Evolutionary conservation across 495 filamentous ascomycete species (phyloP), one percentile per base, ranked within the genome.

Genomic region (Talaromyces liani): DNA sequence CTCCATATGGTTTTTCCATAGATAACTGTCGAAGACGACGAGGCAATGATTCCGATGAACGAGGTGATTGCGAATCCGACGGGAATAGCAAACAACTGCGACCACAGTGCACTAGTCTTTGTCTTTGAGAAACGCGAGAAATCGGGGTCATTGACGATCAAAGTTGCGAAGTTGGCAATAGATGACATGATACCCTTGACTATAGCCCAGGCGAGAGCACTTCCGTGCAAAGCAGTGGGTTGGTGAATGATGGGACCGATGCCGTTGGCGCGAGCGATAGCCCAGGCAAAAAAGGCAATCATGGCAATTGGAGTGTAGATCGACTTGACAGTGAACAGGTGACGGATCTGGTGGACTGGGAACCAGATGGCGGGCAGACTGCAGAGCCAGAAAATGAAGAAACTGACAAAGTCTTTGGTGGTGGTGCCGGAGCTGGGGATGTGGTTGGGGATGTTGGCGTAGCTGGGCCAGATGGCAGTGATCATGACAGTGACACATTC

Each of bases 41-140:
- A 93, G 29, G 93, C 92, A 65, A 97, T 90, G 69, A 97, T 96
- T 63, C 93, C 92, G 68, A 97, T 93, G 73, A 97, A 92, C 7
- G 89, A 93, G 16, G 93, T 96, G 57, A 96, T 71, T 3, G 89
- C 93, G 66, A 97, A 97, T 22, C 90, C 89, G 62, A 88, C 73
- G 4, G 92, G 93, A 64, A 97, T 96, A 5, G 92, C 90, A 66
- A 96, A 77, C 4, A 96, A 75, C 72, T 97, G 93, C 12, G 92
- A 88, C 91, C 90, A 95, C n/a, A 95, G 64, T 0, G 91, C 90
- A 73, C 95, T 92, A 33, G 80, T 81, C 18, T 92, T 92, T 64
- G 88, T 93, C 22, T 75, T 75, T 2, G 93, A 90, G 70, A 96
- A 97, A 70, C 93, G 89, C 39, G 91, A 77, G 69, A 97, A 97